A percentile compares a stretch with the other conserved stretches of the same genome.
Evolutionary conservation across 768 basidiomycete genomes (phyloP).

Genomic region (Pulveroboletus sp.): DNA sequence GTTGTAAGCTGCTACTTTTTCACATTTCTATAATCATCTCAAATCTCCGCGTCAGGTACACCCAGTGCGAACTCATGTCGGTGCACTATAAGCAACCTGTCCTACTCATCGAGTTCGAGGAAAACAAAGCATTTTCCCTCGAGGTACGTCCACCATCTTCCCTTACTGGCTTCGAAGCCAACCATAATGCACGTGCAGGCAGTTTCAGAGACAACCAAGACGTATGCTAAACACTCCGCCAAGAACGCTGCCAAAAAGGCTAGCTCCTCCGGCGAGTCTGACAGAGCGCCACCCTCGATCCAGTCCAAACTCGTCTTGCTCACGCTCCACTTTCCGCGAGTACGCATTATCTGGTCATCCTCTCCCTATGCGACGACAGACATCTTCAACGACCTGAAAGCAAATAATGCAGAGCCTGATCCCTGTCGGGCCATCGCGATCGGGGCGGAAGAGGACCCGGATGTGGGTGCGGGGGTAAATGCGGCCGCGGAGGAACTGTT

Average conservation of each 20-base stretch:
- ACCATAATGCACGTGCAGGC: conserved; percentile 36
- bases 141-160: conserved; percentile 57
- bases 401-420: conserved; percentile 78
- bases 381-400: conserved; percentile 91
- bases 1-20: conserved; percentile 59
- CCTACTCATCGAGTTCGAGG: conserved; percentile 94
- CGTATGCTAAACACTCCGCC: conserved; percentile 58
- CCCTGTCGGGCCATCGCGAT: conserved; percentile 69
- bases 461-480: conserved; percentile 67
- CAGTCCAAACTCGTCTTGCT: conserved; percentile 94
- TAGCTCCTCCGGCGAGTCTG: conserved; percentile 19
- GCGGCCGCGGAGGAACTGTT: conserved; percentile 80
- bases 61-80: conserved; percentile 97
- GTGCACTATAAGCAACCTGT: conserved; percentile 93
- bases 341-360: conserved; percentile 96
- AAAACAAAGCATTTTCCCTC: conserved; percentile 91
- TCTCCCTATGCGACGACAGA: conserved; percentile 90
- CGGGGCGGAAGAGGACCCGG: conserved; percentile 76
- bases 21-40: neutral
- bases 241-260: conserved; percentile 55
- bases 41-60: conserved; percentile 59
- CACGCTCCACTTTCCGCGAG: conserved; percentile 83
- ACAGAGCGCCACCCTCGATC: conserved; percentile 50
- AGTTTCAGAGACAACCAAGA: conserved; percentile 58
- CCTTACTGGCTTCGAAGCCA: neutral